Evolutionary conservation across 768 basidiomycete species (phyloP).

Genomic region (Calocybe cyanea): DNA sequence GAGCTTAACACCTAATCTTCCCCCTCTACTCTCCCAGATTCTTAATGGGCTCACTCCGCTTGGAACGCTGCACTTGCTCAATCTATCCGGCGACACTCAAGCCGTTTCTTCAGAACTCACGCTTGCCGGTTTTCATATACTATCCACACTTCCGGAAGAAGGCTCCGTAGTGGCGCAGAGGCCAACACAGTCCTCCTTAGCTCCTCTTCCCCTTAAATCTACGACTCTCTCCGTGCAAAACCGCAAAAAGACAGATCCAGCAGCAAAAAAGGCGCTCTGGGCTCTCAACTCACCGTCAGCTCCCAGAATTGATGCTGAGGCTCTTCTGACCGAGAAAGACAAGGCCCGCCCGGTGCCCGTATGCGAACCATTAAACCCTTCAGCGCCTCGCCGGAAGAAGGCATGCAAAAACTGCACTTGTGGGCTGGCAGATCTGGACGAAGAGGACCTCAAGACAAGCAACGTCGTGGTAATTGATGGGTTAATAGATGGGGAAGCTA

Average conservation of each 20-base stretch:
- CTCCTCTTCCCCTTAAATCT: constrained; percentile 43
- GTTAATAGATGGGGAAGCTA: constrained; percentile 52
- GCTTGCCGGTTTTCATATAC: constrained; percentile 60
- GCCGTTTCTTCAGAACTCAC: constrained; percentile 56
- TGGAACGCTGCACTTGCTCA: constrained; percentile 66
- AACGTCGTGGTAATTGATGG: constrained; percentile 72
- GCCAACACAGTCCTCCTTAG: constrained; percentile 42
- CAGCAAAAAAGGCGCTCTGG: constrained; percentile 89
- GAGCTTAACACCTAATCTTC: constrained; percentile 46
- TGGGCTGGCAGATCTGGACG: constrained; percentile 92
- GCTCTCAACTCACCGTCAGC: constrained; percentile 67
- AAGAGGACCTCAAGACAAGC: constrained; percentile 62
- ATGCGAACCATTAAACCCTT: constrained; percentile 60
- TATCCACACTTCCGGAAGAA: constrained; percentile 37
- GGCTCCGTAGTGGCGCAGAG: constrained; percentile 66
- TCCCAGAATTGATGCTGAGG: constrained; percentile 76
- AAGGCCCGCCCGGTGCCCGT: constrained; percentile 71
- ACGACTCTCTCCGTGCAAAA: constrained; percentile 48
- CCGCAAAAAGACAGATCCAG: constrained; percentile 53
- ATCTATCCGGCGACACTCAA: constrained; percentile 41
- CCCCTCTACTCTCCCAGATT: constrained; percentile 57
- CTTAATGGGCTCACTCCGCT: constrained; percentile 56
- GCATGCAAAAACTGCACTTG: constrained; percentile 98
- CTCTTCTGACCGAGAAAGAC: constrained; percentile 81
- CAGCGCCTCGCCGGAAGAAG: constrained; percentile 68